phyloP scores from a whole-genome alignment of 495 filamentous ascomycete species.

The Tirmania nivea region DNA sequence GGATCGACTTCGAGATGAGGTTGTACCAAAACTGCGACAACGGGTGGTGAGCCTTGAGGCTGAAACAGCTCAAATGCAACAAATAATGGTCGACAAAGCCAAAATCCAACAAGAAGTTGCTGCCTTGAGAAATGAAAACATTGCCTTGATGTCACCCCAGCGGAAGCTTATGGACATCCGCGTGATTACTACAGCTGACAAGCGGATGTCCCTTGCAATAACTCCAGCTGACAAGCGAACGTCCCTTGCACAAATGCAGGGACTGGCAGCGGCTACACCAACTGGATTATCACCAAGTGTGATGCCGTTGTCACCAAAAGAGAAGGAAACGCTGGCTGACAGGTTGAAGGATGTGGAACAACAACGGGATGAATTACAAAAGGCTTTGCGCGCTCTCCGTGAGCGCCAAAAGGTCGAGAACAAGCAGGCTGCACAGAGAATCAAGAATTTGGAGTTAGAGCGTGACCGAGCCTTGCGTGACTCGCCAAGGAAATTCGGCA shows the following conservation, averaged over 20 bases:
- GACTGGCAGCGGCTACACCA: conserved; percentile 1
- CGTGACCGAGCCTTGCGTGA: conserved; percentile 46
- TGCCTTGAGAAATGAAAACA: conserved; percentile 45
- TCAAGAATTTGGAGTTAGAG: conserved; percentile 54
- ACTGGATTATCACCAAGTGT: neutral
- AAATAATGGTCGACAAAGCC: conserved; percentile 49
- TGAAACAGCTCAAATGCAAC: conserved; percentile 42
- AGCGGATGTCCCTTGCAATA: neutral
- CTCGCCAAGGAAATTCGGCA: conserved; percentile 52
- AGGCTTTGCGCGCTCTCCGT: conserved; percentile 65
- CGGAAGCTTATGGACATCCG: neutral
- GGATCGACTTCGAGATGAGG: conserved; percentile 73
- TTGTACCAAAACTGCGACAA: conserved; percentile 49
- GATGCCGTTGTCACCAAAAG: conserved; percentile 2
- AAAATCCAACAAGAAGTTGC: conserved; percentile 65
- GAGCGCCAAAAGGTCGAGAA: conserved; percentile 65
- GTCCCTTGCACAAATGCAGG: neutral
- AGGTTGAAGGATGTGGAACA: conserved; percentile 78
- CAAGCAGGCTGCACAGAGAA: conserved; percentile 54
- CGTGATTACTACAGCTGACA: neutral
- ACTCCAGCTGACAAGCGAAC: neutral
- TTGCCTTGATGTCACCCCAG: conserved; percentile 20
- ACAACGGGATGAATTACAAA: conserved; percentile 81
- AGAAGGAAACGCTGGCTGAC: conserved; percentile 46
- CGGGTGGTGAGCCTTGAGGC: conserved; percentile 58